Evolutionary conservation across 2,329 filamentous ascomycete genomes (phyloP).

Genomic region (Claviceps pazoutovae): DNA sequence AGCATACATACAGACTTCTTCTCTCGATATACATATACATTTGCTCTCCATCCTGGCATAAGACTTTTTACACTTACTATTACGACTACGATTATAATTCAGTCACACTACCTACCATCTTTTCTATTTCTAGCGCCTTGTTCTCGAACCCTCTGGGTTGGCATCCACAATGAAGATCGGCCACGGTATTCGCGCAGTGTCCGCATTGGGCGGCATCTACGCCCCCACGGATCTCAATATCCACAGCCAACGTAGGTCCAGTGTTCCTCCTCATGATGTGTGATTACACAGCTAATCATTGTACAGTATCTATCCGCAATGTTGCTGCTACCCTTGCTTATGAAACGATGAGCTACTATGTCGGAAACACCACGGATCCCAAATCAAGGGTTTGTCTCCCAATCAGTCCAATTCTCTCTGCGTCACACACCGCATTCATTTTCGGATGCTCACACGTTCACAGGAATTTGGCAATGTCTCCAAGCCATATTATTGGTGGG

Average conservation of each 20-base stretch:
- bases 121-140: no score
- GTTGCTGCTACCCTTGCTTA: constrained; percentile 47
- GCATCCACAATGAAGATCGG: constrained; percentile 11
- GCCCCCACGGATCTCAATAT: constrained; percentile 27
- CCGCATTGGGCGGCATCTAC: constrained; percentile 14
- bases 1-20: no score
- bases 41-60: no score
- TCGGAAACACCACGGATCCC: constrained; percentile 39
- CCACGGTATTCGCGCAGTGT: constrained; percentile 12
- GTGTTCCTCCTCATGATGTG: background rate
- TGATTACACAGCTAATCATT: background rate
- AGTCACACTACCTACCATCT: no score
- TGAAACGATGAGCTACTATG: constrained; percentile 50
- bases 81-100: no score
- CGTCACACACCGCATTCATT: background rate
- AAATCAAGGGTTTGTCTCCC: constrained; percentile 25
- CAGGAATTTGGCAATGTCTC: constrained; percentile 49
- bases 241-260: constrained; percentile 18
- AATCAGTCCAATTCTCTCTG: background rate
- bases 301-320: constrained; percentile 44
- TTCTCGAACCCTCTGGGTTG: no score
- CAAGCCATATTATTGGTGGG: constrained; percentile 56
- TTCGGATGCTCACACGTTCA: background rate
- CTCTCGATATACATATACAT: no score
- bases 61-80: no score